Evolutionary conservation across 192 early-diverging fungal species (phyloP).

Genomic region (Coemansia erecta): DNA sequence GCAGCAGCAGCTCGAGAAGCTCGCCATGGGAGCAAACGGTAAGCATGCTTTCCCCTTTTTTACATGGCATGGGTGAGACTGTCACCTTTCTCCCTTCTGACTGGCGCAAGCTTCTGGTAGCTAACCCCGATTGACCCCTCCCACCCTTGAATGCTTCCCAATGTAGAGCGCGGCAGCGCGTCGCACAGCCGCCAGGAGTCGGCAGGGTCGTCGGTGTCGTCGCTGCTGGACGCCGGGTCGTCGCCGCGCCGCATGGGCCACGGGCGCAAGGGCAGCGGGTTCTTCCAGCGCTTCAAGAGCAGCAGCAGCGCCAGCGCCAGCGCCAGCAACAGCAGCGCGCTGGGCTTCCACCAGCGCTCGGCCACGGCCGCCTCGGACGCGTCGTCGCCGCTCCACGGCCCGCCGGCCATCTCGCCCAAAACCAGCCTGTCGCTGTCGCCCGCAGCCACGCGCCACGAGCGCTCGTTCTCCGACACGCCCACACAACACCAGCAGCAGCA

Average conservation of each 20-base stretch:
- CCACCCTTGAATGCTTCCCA: no score
- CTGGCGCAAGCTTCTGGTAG: no score
- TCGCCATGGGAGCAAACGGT: conserved; percentile 3
- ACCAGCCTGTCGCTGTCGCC: conserved; percentile 14
- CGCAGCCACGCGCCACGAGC: conserved; percentile 24
- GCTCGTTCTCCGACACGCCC: conserved; percentile 23
- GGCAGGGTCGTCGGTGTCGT: conserved; percentile 1
- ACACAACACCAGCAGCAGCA: neutral
- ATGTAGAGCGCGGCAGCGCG: neutral
- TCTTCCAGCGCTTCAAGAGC: conserved; percentile 34
- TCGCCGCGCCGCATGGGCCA: conserved; percentile 14
- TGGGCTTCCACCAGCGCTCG: neutral
- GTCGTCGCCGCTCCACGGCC: neutral
- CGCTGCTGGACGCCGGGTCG: conserved; percentile 6
- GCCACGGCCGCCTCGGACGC: no score
- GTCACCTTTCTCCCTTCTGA: neutral
- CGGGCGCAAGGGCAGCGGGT: conserved; percentile 43
- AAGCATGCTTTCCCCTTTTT: conserved; percentile 4
- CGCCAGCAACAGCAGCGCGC: neutral
- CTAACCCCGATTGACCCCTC: no score
- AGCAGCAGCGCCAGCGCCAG: no score
- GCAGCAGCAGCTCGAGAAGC: conserved; percentile 13
- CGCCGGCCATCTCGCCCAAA: conserved; percentile 2
- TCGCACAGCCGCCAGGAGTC: conserved; percentile 11
- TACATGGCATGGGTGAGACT: neutral